A percentile compares a stretch with the other conserved stretches of the same genome.
These are phyloP conservation scores for Cupressus sempervirens DNA, from an alignment of 75 land plant species.

Conservation along the genomic window DNA sequence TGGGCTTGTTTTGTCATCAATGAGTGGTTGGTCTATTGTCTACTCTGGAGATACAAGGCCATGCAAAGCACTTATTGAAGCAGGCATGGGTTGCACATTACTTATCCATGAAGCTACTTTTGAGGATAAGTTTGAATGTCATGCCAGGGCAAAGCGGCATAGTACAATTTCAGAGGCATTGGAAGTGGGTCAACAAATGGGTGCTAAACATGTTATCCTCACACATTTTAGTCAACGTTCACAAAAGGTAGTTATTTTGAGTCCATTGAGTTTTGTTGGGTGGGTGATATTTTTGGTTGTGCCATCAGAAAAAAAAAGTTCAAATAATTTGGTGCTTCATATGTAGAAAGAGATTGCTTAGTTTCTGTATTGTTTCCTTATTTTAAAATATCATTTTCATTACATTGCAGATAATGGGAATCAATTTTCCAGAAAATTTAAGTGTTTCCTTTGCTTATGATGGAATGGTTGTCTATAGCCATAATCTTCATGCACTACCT, in stretches of 20 bases:
- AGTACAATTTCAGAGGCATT: constrained; percentile 30
- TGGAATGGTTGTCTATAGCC: constrained; percentile 24
- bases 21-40: constrained; percentile 25
- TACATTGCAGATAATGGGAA: constrained; percentile 26
- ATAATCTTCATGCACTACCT: neutral
- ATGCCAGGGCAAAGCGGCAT: constrained; percentile 24
- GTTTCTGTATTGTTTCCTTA: neutral
- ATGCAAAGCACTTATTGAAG: constrained; percentile 20
- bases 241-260: constrained; percentile 16
- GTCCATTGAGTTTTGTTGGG: neutral
- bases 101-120: constrained; percentile 37
- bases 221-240: constrained; percentile 37
- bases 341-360: neutral
- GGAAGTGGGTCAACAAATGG: constrained; percentile 24
- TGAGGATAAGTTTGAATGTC: constrained; percentile 23
- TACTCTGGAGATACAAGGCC: constrained; percentile 38
- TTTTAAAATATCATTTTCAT: constrained; percentile 6
- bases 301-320: neutral
- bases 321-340: neutral
- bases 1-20: constrained; percentile 21
- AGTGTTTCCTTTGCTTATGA: constrained; percentile 27
- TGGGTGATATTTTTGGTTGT: neutral
- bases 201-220: constrained; percentile 26
- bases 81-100: constrained; percentile 31
- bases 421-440: constrained; percentile 6